These are phyloP conservation scores for Nemania abortiva DNA, from an alignment of 2,329 filamentous ascomycete genomes.

Conservation along the genomic window DNA sequence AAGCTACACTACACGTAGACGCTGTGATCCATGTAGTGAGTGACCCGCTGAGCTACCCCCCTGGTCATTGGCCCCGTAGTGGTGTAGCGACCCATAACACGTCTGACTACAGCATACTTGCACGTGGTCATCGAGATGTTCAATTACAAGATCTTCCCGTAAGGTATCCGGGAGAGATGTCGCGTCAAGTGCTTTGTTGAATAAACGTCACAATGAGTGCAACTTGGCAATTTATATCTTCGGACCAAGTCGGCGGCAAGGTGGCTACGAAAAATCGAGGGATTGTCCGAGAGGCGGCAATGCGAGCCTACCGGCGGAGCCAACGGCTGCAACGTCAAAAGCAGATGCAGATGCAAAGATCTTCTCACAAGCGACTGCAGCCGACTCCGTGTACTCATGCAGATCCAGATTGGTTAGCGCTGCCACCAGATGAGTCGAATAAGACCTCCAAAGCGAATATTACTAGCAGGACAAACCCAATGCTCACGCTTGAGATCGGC, in stretches of 20 bases:
- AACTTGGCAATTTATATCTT: conserved; percentile 2
- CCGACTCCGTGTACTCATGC: not conserved
- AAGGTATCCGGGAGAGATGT: not conserved
- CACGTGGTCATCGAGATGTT: no score
- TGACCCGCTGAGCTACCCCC: no score
- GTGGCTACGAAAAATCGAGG: not conserved
- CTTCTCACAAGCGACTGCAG: conserved; percentile 4
- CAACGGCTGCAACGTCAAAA: conserved; percentile 6
- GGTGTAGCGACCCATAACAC: no score
- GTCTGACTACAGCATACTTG: no score
- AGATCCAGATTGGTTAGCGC: not conserved
- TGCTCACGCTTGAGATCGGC: conserved; percentile 4
- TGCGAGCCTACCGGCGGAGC: conserved; percentile 2
- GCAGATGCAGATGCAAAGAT: not conserved
- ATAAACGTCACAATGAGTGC: conserved; percentile 1
- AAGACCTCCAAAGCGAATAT: conserved; percentile 5
- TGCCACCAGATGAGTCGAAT: not conserved
- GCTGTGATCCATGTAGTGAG: no score
- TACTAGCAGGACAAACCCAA: conserved; percentile 1
- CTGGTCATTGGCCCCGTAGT: no score
- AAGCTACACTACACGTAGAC: no score
- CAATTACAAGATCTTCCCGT: not conserved
- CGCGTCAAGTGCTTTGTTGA: conserved; percentile 1
- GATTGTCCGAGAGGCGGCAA: conserved; percentile 6
- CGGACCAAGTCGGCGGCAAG: conserved; percentile 6